These are phyloP conservation scores for Coemansia sp. DNA, from an alignment of 192 early-diverging fungal species.

Conservation along the genomic window DNA sequence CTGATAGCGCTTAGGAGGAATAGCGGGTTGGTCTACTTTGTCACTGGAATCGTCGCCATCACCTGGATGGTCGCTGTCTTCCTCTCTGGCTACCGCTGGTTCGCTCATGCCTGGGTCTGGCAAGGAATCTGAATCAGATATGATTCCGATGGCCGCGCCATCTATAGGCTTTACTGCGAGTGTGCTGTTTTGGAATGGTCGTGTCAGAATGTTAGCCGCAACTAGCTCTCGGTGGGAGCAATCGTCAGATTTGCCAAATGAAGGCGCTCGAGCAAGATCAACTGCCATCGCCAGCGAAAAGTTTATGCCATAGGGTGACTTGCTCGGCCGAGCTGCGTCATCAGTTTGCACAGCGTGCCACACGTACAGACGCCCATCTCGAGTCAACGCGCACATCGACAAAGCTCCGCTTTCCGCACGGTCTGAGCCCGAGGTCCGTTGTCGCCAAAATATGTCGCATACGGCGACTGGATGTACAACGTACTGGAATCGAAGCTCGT, in stretches of 20 bases:
- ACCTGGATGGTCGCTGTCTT: background rate
- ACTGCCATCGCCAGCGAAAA: constrained; percentile 19
- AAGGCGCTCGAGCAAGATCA: background rate
- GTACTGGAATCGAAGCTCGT: constrained; percentile 43
- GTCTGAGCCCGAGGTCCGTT: background rate
- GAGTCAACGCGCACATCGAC: constrained; percentile 28
- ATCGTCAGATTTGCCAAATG: background rate
- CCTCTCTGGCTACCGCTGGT: background rate
- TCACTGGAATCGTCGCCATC: background rate
- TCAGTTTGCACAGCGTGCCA: constrained; percentile 23
- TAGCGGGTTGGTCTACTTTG: too few relatives aligned
- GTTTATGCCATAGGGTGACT: constrained; percentile 9
- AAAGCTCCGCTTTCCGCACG: background rate
- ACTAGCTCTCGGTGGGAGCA: background rate
- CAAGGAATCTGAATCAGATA: too few relatives aligned
- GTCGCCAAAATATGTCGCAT: constrained; percentile 35
- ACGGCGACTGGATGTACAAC: constrained; percentile 33
- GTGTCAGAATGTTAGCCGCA: background rate
- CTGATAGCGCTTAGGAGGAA: background rate
- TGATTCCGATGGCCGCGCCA: too few relatives aligned
- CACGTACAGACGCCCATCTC: constrained; percentile 10
- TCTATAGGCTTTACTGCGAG: background rate
- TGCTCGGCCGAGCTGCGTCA: background rate
- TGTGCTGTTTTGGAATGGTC: background rate
- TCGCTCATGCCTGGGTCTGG: too few relatives aligned